Evolutionary conservation across 805 yeast species (phyloP).

Genomic region (Candida morakotiae): DNA sequence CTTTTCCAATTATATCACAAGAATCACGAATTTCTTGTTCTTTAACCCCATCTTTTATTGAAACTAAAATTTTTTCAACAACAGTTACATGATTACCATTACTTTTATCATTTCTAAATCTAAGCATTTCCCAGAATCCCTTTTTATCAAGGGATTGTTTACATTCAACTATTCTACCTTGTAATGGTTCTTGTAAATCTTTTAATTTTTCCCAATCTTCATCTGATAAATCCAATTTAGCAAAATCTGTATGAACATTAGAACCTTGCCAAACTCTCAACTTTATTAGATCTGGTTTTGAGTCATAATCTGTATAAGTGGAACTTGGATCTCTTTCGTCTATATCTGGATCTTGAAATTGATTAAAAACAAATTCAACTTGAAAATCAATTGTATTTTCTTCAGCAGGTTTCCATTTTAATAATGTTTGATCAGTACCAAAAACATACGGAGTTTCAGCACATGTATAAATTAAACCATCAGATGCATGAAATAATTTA

Average conservation of each 20-base stretch:
- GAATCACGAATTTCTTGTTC: conserved; percentile 67
- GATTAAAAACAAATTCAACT: conserved; percentile 57
- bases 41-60: conserved; percentile 82
- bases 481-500: conserved; percentile 79
- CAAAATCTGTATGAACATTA: conserved; percentile 58
- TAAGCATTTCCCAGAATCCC: conserved; percentile 74
- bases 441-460: conserved; percentile 80
- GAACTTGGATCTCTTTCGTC: conserved; percentile 65
- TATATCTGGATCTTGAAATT: conserved; percentile 57
- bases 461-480: conserved; percentile 91
- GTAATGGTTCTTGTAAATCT: conserved; percentile 69
- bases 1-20: conserved; percentile 50
- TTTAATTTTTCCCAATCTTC: conserved; percentile 81
- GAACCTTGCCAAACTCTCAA: conserved; percentile 79
- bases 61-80: conserved; percentile 75
- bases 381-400: conserved; percentile 93
- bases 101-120: conserved; percentile 90
- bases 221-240: conserved; percentile 56
- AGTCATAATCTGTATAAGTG: conserved; percentile 76
- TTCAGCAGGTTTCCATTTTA: conserved; percentile 97
- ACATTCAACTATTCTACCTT: conserved; percentile 87
- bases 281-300: conserved; percentile 60
- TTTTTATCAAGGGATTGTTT: conserved; percentile 51
- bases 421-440: conserved; percentile 82
- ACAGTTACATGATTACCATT: conserved; percentile 83